Conservation (phyloP, 306 rosid genomes). For the Glycine soja region DNA sequence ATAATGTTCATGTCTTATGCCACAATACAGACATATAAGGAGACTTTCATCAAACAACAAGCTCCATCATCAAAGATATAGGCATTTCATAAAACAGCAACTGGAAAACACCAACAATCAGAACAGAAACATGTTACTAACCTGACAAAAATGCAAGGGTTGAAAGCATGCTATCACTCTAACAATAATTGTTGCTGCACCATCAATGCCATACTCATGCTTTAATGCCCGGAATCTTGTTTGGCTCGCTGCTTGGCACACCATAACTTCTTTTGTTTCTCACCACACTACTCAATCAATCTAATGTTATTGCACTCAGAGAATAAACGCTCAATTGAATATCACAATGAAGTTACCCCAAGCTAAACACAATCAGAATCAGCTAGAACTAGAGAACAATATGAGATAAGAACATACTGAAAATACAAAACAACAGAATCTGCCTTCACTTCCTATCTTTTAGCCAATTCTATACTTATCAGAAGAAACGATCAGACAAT, state of each 20-base stretch:
- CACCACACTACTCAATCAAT: slow-evolving; percentile 46
- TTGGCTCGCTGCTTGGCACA: slow-evolving; percentile 85
- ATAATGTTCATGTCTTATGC: neutral
- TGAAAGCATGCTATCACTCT: slow-evolving; percentile 87
- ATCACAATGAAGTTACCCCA: slow-evolving; percentile 23
- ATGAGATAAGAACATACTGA: slow-evolving; percentile 32
- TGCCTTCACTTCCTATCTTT: slow-evolving; percentile 40
- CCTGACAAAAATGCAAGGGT: slow-evolving; percentile 84
- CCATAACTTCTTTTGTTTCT: slow-evolving; percentile 76
- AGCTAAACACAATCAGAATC: slow-evolving; percentile 29
- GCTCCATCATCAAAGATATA: neutral
- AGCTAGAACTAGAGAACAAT: slow-evolving; percentile 21
- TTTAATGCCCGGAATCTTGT: slow-evolving; percentile 83
- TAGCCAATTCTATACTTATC: slow-evolving; percentile 71
- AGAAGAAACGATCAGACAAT: slow-evolving; percentile 55
- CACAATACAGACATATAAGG: neutral
- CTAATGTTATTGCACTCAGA: slow-evolving; percentile 10
- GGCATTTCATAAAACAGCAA: neutral
- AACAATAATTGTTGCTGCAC: slow-evolving; percentile 71
- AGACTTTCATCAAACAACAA: slow-evolving; percentile 28
- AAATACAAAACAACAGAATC: slow-evolving; percentile 20
- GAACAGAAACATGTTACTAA: slow-evolving; percentile 41
- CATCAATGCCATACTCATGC: slow-evolving; percentile 76
- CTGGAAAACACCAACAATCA: slow-evolving; percentile 22
- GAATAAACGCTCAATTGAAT: slow-evolving; percentile 32